Conservation (phyloP, 2,329 filamentous ascomycete genomes). For the Colletotrichum orchidophilum region DNA sequence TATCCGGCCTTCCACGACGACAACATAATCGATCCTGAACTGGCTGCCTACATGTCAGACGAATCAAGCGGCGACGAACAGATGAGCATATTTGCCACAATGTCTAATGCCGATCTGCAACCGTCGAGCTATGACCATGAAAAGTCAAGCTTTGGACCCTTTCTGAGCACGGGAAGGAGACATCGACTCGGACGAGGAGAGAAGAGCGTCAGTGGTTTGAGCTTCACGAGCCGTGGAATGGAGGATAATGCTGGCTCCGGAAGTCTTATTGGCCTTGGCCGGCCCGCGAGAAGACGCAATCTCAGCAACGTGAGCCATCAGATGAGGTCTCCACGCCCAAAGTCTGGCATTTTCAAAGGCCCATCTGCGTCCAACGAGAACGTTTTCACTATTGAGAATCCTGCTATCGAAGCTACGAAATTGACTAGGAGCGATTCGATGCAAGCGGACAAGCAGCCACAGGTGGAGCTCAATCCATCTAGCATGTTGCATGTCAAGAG, state of each 20-base stretch:
- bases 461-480: conserved; percentile 86
- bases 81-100: conserved; percentile 82
- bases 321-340: conserved; percentile 76
- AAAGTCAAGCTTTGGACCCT: conserved; percentile 75
- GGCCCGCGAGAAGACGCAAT: conserved; percentile 78
- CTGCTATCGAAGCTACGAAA: conserved; percentile 54
- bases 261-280: conserved; percentile 67
- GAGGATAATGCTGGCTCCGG: conserved; percentile 70
- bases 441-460: conserved; percentile 76
- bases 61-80: conserved; percentile 94
- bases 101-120: conserved; percentile 72
- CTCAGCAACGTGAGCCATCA: conserved; percentile 84
- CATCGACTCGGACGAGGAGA: conserved; percentile 78
- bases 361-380: conserved; percentile 62
- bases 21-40: conserved; percentile 96
- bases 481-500: conserved; percentile 90
- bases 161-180: conserved; percentile 78
- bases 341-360: conserved; percentile 66
- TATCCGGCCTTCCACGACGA: conserved; percentile 97
- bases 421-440: conserved; percentile 85
- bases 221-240: conserved; percentile 73
- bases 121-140: conserved; percentile 78
- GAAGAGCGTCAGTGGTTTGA: conserved; percentile 77
- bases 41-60: conserved; percentile 96
- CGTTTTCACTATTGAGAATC: conserved; percentile 56